A percentile compares a stretch with the other conserved stretches of the same genome.
phyloP scores from a whole-genome alignment of 192 early-diverging fungal species.

The Mortierella alpina region DNA sequence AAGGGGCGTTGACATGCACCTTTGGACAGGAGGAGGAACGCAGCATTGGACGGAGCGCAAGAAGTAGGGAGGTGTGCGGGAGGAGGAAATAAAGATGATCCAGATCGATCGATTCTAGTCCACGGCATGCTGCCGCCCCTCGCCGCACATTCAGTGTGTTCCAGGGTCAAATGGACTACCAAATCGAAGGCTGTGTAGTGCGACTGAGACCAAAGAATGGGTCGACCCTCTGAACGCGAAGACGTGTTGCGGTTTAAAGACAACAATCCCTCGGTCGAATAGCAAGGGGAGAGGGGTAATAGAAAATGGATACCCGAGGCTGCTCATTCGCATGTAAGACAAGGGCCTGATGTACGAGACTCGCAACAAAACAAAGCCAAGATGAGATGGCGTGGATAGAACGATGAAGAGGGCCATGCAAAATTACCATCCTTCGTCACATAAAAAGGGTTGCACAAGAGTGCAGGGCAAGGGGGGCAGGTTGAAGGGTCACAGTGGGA shows the following conservation, averaged over 20 bases:
- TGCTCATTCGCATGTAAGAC: background rate
- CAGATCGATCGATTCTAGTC: background rate
- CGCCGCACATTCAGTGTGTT: no score
- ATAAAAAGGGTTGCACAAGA: conserved; percentile 2
- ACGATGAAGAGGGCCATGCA: background rate
- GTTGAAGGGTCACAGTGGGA: background rate
- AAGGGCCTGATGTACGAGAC: no score
- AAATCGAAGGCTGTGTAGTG: no score
- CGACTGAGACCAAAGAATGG: no score
- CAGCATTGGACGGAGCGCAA: background rate
- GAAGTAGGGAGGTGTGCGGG: background rate
- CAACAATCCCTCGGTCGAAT: background rate
- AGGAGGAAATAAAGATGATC: background rate
- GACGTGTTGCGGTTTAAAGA: background rate
- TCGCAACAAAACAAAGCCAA: background rate
- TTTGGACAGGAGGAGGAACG: background rate
- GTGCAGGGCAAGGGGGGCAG: background rate
- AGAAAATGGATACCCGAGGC: conserved; percentile 1
- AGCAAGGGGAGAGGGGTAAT: background rate
- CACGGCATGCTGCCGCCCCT: background rate
- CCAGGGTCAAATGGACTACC: no score
- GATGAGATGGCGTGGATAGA: background rate
- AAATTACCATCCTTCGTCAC: background rate
- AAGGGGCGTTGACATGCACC: background rate
- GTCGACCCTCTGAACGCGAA: background rate